Evolutionary conservation across 2,329 filamentous ascomycete genomes (phyloP), one percentile per base, ranked within the genome.

Genomic region (Capronia americana): DNA sequence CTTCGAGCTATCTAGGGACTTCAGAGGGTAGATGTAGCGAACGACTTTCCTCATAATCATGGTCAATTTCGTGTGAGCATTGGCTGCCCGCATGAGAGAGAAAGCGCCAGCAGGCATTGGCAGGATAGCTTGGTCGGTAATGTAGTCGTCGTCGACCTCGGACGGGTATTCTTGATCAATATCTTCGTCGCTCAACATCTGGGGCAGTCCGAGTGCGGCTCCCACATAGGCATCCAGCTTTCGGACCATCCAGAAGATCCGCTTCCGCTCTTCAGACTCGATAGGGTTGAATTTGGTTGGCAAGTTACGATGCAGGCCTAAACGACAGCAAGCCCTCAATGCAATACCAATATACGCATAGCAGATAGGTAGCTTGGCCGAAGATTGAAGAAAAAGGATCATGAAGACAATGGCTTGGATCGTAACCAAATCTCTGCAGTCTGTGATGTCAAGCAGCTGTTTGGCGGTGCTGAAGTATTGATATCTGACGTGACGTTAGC

Each of bases 281-380:
- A 93, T 85, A 57, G 90, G 88, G 72, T 92, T 89, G 66, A 90
- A 86, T 0, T 84, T 84, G 56, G 90, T 87, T 12, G 88, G 82
- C 5, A 94, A 79, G 66, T 90, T 87, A 60, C 92, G 88, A 76
- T 95, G 92, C 28, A 94, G 81, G 7, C 92, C 92, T 79, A 94
- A 88, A 30, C 91, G 87, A 38, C 94, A 79, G n/a, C 90, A 88
- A 6, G 90, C 90, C 58, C 91, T 86, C 57, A 93, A 81, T 1
- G 90, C 91, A 72, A 94, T 90, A 6, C 91, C 91, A 56, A 94
- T 85, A 72, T 92, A 93, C 0, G 90, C 87, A 77, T 94, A 94
- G 75, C 91, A 94, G 10, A 88, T 90, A 74, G 88, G 91, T 32
- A 94, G 80, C 74, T 92, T 92, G 10, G 91, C 90, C 1, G 92